phyloP scores from a whole-genome alignment of 306 rosid genomes.

The Cucumis melo region DNA sequence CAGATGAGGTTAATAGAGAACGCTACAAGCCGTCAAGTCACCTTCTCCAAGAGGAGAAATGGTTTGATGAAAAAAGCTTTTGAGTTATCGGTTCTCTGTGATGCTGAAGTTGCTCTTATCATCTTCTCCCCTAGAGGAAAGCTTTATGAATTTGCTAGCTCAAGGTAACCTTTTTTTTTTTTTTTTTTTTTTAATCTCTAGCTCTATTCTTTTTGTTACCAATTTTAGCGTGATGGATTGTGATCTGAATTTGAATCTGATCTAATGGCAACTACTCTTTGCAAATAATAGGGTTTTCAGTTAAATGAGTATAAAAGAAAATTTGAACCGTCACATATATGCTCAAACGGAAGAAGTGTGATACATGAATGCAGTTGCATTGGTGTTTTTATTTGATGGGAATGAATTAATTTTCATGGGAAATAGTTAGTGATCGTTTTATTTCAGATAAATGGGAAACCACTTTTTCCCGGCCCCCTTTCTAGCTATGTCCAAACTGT shows the following conservation, averaged over 20 bases:
- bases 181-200: background rate
- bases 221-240: background rate
- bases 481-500: background rate
- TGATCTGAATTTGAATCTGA: background rate
- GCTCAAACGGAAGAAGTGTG: background rate
- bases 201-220: background rate
- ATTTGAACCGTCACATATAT: background rate
- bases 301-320: background rate
- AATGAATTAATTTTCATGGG: background rate
- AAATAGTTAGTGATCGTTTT: background rate
- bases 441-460: background rate
- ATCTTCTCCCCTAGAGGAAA: constrained; percentile 41
- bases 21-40: constrained; percentile 71
- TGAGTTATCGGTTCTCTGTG: constrained; percentile 1
- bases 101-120: constrained; percentile 5
- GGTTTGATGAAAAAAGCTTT: constrained; percentile 56
- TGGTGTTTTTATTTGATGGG: background rate
- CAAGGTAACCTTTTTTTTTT: background rate
- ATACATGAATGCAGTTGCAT: background rate
- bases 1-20: constrained; percentile 78
- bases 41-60: constrained; percentile 16
- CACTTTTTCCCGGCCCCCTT: background rate
- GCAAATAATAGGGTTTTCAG: background rate
- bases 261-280: background rate
- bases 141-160: constrained; percentile 20